These are phyloP conservation scores for Cucurbita maxima DNA, from an alignment of 306 rosid species.

Conservation along the genomic window DNA sequence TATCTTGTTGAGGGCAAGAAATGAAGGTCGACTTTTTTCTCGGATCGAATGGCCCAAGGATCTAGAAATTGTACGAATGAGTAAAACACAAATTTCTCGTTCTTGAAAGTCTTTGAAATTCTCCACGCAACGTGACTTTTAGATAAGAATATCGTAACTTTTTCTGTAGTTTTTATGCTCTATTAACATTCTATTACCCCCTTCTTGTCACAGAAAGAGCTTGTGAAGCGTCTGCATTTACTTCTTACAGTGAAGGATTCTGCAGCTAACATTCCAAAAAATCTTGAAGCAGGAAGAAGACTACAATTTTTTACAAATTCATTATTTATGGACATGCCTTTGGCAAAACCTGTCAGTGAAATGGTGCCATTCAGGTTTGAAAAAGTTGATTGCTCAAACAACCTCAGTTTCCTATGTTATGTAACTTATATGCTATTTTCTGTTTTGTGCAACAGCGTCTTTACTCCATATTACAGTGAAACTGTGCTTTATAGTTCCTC, in stretches of 20 bases:
- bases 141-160: background rate
- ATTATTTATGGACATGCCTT: constrained; percentile 89
- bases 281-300: constrained; percentile 97
- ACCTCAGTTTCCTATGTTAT: constrained; percentile 1
- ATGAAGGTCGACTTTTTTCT: constrained; percentile 68
- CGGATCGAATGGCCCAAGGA: constrained; percentile 72
- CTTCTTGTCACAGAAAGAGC: constrained; percentile 50
- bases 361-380: constrained; percentile 75
- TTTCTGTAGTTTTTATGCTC: background rate
- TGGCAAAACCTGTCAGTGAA: constrained; percentile 88
- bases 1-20: constrained; percentile 75
- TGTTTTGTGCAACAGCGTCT: constrained; percentile 45
- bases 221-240: constrained; percentile 82
- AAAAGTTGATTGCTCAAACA: background rate
- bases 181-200: background rate
- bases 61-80: constrained; percentile 59
- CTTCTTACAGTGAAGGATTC: constrained; percentile 91
- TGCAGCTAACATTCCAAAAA: constrained; percentile 83
- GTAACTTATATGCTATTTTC: constrained; percentile 1
- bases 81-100: background rate
- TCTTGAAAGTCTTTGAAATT: background rate
- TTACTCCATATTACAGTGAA: constrained; percentile 98
- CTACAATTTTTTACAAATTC: constrained; percentile 85
- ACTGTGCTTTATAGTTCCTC: constrained; percentile 83
- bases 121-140: background rate